A percentile compares a stretch with the other conserved stretches of the same genome.
phyloP scores from a whole-genome alignment of 2,329 filamentous ascomycete species.

The Oidium heveae region DNA sequence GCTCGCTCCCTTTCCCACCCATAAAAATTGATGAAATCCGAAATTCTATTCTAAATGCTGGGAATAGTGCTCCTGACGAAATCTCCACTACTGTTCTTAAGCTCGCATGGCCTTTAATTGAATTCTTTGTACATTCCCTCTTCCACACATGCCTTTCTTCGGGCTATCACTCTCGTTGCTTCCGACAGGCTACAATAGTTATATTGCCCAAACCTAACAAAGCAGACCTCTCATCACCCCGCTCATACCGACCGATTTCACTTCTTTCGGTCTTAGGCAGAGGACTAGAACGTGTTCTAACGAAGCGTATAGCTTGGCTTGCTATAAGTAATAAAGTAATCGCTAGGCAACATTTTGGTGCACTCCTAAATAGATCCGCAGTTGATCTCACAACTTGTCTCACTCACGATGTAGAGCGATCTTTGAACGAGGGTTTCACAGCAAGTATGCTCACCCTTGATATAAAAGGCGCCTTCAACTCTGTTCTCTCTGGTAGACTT shows the following conservation, averaged over 20 bases:
- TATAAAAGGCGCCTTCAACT: background rate
- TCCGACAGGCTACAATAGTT: background rate
- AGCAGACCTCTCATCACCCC: background rate
- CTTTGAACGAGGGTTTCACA: background rate
- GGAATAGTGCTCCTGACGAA: background rate
- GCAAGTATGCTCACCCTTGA: background rate
- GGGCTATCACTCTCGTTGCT: background rate
- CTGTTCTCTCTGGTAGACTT: background rate
- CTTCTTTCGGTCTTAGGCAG: background rate
- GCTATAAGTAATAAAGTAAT: background rate
- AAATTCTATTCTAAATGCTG: background rate
- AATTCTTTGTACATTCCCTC: background rate
- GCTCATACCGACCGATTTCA: background rate
- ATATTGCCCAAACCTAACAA: background rate
- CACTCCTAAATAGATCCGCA: background rate
- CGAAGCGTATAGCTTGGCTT: background rate
- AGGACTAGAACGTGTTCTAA: background rate
- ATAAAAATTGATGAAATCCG: background rate
- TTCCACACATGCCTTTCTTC: background rate
- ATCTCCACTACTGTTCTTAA: background rate
- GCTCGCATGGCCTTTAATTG: background rate
- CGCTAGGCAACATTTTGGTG: background rate
- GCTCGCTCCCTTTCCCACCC: background rate
- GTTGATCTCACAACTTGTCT: background rate
- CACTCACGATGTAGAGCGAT: background rate